phyloP scores from a whole-genome alignment of 2,329 filamentous ascomycete species.

The Calonectria henricotiae region DNA sequence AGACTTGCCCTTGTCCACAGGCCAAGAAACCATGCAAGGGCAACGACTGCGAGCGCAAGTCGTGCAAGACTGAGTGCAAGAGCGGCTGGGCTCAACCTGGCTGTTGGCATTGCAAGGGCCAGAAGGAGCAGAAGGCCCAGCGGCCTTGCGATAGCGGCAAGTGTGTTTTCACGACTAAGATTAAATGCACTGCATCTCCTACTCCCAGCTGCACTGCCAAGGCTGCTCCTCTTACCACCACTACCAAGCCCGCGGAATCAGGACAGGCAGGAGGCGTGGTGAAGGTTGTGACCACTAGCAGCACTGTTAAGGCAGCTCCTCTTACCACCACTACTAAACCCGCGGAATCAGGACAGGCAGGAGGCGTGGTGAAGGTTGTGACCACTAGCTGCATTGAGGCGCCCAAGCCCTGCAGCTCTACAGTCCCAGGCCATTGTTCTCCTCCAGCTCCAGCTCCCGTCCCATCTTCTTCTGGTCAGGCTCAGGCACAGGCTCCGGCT shows the following conservation, averaged over 20 bases:
- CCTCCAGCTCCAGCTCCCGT: conserved; percentile 1
- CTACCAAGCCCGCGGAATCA: neutral
- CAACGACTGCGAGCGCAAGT: conserved; percentile 48
- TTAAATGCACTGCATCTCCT: conserved; percentile 11
- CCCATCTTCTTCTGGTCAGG: neutral
- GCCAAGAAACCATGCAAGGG: conserved; percentile 39
- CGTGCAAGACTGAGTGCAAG: conserved; percentile 50
- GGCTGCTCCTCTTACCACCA: conserved; percentile 34
- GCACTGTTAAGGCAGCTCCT: conserved; percentile 35
- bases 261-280: neutral
- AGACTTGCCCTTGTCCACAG: conserved; percentile 25
- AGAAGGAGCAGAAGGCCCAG: conserved; percentile 28
- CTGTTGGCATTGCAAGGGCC: conserved; percentile 54
- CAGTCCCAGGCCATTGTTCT: neutral
- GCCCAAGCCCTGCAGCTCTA: neutral
- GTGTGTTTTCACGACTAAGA: conserved; percentile 40
- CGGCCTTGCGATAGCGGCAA: conserved; percentile 39
- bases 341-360: neutral
- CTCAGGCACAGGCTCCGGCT: neutral
- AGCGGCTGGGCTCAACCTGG: conserved; percentile 53
- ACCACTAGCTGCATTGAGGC: conserved; percentile 4
- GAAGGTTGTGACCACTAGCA: conserved; percentile 1
- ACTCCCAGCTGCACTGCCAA: conserved; percentile 30
- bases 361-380: neutral
- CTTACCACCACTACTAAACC: conserved; percentile 29